Base-by-base conservation (phyloP, 371 early-diverging fungal genomes). In the Mortierella sp. region DNA sequence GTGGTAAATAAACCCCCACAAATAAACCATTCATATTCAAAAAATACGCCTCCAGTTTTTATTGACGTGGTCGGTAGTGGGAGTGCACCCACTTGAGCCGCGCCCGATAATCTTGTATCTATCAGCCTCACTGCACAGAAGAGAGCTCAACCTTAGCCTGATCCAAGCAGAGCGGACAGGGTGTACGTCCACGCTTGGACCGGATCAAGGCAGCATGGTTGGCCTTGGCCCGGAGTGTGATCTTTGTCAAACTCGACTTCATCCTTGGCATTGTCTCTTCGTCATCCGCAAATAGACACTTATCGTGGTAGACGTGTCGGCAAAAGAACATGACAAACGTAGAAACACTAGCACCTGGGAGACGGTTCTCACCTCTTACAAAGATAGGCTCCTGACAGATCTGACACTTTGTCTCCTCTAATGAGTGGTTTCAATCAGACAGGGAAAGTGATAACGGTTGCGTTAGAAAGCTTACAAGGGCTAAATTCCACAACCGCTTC, bases 251-350 rank as follows among this genome's bases (percentile, higher is more conserved):
- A 70, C 55, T 81, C 19, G 81, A 80, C 82, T 84, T 81, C 81
- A 76, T 77, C 74, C 63, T 58, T 45, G 85, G 85, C 85, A 85
- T 85, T 21, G 74, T 79, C 38, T 81, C 85, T 50, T 70, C 81
- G 4, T 81, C 79, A 28, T 81, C 82, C 9, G 71, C 68, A 28
- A 92, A 80, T 47, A 96, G 82, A 77, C 97, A 96, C 45, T 86
- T 78, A 76, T 93, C 92, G 76, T 96, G 96, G 76, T 90, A 96
- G 5, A 91, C 91, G 84, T 96, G 97, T 42, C 91, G 84, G 79
- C 97, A 96, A 77, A 95, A 95, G 88, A 95, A 96, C 52, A 95
- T 79, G 24, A 95, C 75, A 52, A 83, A 81, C n/a, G 84, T 79
- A 26, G 81, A 80, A 26, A 80, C 73, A 13, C 54, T 38, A 0